A percentile compares a stretch with the other conserved stretches of the same genome.
Evolutionary conservation across 2,329 filamentous ascomycete genomes (phyloP).

Genomic region (Apiospora marii): DNA sequence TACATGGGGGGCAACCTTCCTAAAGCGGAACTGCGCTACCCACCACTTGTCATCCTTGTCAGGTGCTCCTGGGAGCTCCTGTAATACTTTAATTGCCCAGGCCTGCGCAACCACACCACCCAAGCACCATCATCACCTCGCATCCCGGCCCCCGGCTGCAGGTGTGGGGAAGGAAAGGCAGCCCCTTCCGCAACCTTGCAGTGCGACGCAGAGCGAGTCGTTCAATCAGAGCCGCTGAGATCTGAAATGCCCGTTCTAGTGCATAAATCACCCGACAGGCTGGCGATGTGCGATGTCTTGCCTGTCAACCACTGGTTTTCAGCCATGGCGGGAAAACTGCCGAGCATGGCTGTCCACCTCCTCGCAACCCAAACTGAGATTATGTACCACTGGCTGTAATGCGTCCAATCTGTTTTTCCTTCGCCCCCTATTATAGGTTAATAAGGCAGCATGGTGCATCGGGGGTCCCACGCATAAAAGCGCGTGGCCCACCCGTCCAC

Average conservation of each 20-base stretch:
- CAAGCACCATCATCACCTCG: not conserved
- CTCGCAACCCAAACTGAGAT: not conserved
- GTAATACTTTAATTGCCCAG: constrained; percentile 26
- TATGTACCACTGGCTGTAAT: not conserved
- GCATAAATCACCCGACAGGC: constrained; percentile 5
- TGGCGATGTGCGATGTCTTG: constrained; percentile 4
- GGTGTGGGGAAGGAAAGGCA: not conserved
- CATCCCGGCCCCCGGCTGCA: not conserved
- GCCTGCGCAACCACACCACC: constrained; percentile 1
- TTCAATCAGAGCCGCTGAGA: constrained; percentile 16
- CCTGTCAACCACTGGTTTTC: constrained; percentile 18
- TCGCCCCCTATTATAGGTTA: constrained; percentile 1
- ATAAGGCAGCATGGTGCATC: not conserved
- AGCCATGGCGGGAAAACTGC: constrained; percentile 16
- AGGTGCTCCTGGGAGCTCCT: constrained; percentile 26
- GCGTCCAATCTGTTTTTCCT: not conserved
- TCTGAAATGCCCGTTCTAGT: constrained; percentile 20
- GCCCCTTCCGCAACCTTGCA: constrained; percentile 18
- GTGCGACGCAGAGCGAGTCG: constrained; percentile 11
- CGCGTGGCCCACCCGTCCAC: constrained; percentile 5
- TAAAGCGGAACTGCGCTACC: constrained; percentile 20
- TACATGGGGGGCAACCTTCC: constrained; percentile 21
- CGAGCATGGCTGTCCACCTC: not conserved
- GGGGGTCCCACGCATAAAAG: constrained; percentile 13
- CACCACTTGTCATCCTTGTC: constrained; percentile 22